Conservation (phyloP, 768 basidiomycete species). For the Boletus sensibilis region DNA sequence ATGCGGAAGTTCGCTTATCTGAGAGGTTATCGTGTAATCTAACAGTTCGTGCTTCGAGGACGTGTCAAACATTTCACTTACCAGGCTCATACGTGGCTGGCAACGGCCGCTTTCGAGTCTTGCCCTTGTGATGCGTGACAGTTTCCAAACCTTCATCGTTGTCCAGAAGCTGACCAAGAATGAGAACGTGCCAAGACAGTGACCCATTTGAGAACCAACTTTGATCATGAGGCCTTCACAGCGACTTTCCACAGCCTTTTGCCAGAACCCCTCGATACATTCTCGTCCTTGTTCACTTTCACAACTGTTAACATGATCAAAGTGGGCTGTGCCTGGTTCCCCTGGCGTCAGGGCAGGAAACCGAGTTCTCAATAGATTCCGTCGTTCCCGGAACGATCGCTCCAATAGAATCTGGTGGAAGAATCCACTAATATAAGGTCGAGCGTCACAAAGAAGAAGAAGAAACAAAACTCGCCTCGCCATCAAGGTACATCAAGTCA, state of each 20-base stretch:
- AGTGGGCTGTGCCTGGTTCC: conserved; percentile 52
- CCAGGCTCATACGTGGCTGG: conserved; percentile 86
- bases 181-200: conserved; percentile 3
- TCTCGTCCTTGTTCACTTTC: conserved; percentile 61
- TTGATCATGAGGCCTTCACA: conserved; percentile 97
- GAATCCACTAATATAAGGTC: conserved; percentile 2
- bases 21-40: conserved; percentile 8
- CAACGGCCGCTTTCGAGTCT: conserved; percentile 58
- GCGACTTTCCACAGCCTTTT: conserved; percentile 67
- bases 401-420: conserved; percentile 59
- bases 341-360: conserved; percentile 54
- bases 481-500: conserved; percentile 86
- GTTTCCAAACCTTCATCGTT: conserved; percentile 42
- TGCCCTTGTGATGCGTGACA: conserved; percentile 34
- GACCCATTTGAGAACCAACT: conserved; percentile 36
- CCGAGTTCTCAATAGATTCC: conserved; percentile 57
- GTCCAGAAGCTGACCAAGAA: conserved; percentile 58
- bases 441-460: background rate
- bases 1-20: conserved; percentile 82
- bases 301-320: conserved; percentile 72
- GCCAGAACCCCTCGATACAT: conserved; percentile 74
- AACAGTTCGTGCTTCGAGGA: background rate
- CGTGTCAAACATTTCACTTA: conserved; percentile 21
- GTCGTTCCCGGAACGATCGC: conserved; percentile 67
- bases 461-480: conserved; percentile 50